Percentiles rank a stretch among this genome's conserved stretches.
These are phyloP conservation scores for Thalassiosira sp. DNA, from an alignment of 352 stramenopile species.

Conservation along the genomic window DNA sequence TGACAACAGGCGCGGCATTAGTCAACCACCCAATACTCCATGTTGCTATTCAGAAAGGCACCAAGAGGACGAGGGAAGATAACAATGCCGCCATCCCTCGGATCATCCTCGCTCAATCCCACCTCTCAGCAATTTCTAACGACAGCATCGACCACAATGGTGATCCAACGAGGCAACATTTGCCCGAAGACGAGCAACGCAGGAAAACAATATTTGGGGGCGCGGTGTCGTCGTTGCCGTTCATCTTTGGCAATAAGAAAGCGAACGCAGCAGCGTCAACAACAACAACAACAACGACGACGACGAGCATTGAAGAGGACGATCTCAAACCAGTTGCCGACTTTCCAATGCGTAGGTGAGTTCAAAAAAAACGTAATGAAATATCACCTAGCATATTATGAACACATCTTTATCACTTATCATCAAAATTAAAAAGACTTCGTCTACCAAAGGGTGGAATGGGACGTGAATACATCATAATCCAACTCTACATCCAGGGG, in stretches of 20 bases:
- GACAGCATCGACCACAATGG: too few species aligned
- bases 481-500: slow-evolving; percentile 66
- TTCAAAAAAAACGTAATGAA: neutral
- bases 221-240: neutral
- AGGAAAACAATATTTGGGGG: neutral
- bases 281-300: neutral
- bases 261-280: neutral
- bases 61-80: neutral
- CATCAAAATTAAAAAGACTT: slow-evolving; percentile 18
- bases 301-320: neutral
- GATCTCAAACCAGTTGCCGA: neutral
- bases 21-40: neutral
- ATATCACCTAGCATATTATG: neutral
- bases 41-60: neutral
- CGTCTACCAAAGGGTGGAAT: slow-evolving; percentile 56
- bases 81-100: neutral
- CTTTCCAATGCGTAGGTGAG: slow-evolving; percentile 11
- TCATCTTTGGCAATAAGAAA: neutral
- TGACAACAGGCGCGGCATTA: neutral
- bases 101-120: neutral
- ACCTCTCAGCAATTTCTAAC: neutral
- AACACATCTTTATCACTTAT: neutral
- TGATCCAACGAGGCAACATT: neutral
- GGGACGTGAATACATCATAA: slow-evolving; percentile 69
- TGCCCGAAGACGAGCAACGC: neutral